Percentiles rank a stretch among this genome's conserved stretches.
These are phyloP conservation scores for Naganishia liquefaciens DNA, from an alignment of 1,284 basidiomycete genomes.

Conservation along the genomic window DNA sequence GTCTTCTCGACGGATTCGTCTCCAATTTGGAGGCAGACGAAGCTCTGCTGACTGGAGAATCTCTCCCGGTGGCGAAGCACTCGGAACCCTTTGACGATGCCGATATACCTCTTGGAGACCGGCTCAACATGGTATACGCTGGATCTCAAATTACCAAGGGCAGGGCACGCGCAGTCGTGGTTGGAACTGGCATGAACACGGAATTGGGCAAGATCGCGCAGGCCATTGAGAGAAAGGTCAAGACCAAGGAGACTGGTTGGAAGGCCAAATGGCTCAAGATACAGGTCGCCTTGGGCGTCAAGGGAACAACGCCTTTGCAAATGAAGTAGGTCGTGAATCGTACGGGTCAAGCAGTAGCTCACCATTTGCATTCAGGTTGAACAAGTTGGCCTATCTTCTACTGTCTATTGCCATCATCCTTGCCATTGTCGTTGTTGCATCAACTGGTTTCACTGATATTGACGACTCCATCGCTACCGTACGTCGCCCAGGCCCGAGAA, in stretches of 20 bases:
- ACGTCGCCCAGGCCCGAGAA: conserved; percentile 7
- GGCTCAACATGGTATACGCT: conserved; percentile 57
- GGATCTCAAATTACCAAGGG: conserved; percentile 68
- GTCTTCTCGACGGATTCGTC: conserved; percentile 54
- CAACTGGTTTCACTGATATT: conserved; percentile 57
- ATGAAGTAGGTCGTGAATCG: conserved; percentile 54
- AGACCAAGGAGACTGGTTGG: conserved; percentile 49
- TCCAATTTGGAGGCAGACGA: conserved; percentile 64
- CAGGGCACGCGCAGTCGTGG: conserved; percentile 62
- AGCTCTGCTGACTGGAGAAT: conserved; percentile 69
- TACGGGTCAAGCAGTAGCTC: not conserved
- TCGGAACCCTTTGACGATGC: conserved; percentile 53
- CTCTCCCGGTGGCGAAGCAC: conserved; percentile 66
- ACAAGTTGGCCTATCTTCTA: conserved; percentile 65
- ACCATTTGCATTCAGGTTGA: conserved; percentile 45
- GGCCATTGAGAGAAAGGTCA: conserved; percentile 55
- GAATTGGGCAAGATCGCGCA: conserved; percentile 65
- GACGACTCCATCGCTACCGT: conserved; percentile 52
- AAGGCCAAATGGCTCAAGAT: conserved; percentile 48
- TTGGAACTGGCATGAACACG: conserved; percentile 67
- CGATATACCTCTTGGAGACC: conserved; percentile 56
- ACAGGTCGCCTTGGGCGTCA: conserved; percentile 55
- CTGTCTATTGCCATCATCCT: conserved; percentile 61
- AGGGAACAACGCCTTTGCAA: conserved; percentile 63
- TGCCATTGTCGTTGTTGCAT: conserved; percentile 63